These are phyloP conservation scores for Tolypocladium sp. DNA, from an alignment of 2,329 filamentous ascomycete genomes.

Conservation along the genomic window DNA sequence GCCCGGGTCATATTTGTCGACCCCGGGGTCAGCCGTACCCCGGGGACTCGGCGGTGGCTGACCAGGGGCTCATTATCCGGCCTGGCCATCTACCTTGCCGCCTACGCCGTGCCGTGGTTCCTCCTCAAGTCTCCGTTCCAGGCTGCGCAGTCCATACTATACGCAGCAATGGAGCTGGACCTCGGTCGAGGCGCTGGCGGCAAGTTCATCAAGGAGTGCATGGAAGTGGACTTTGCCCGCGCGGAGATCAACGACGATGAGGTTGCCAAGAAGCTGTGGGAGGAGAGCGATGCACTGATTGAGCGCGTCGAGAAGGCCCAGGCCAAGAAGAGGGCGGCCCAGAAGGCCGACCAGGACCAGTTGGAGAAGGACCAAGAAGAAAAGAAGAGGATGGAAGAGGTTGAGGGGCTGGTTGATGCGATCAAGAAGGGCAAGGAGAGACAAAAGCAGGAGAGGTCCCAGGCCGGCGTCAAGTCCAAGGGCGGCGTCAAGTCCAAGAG, in stretches of 20 bases:
- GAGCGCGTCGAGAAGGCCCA: constrained; percentile 73
- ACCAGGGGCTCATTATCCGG: constrained; percentile 78
- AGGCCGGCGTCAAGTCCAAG: background rate
- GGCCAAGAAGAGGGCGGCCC: constrained; percentile 42
- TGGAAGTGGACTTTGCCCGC: constrained; percentile 61
- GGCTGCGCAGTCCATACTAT: constrained; percentile 80
- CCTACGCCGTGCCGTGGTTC: constrained; percentile 79
- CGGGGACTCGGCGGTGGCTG: constrained; percentile 80
- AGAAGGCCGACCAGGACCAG: constrained; percentile 28
- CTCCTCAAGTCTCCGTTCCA: constrained; percentile 75
- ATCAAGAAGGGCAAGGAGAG: constrained; percentile 33
- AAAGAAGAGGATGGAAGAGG: constrained; percentile 19
- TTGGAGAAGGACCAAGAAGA: constrained; percentile 23
- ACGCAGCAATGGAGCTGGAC: constrained; percentile 72
- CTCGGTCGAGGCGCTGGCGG: constrained; percentile 58
- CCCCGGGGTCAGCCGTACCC: constrained; percentile 75
- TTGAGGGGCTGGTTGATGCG: constrained; percentile 28
- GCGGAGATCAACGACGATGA: constrained; percentile 70
- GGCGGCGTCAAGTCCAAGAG: background rate
- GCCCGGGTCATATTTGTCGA: constrained; percentile 80
- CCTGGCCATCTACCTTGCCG: constrained; percentile 63
- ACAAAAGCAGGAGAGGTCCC: constrained; percentile 11
- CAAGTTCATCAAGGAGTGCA: constrained; percentile 81
- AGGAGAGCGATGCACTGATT: constrained; percentile 77
- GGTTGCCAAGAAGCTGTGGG: constrained; percentile 79